Evolutionary conservation across 306 rosid species (phyloP), one percentile per base, ranked within the genome.

Genomic region (Quercus aquifolioides): DNA sequence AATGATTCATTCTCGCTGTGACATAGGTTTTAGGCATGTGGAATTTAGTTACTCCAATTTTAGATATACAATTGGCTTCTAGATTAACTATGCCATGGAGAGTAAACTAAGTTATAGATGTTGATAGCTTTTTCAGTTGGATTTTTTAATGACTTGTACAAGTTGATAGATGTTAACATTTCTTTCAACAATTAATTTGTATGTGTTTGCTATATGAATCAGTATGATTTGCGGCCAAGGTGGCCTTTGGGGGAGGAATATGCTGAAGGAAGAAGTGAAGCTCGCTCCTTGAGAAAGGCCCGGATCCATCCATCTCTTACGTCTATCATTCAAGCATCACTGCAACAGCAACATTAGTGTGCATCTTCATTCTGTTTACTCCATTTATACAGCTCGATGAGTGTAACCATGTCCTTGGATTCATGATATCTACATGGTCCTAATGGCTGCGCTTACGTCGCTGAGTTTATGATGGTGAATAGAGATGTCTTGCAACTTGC

Each of bases 241-340:
- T 95, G 99, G 99, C 99, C 99, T 0, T 64, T 95, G 59, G 99
- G 99, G 69, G 97, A 92, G 83, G 97, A 91, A 86, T 85, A 89
- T 64, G 90, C 89, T 0, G 94, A 85, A 80, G 99, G 98, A 81
- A 91, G 85, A 84, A 95, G 97, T 67, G 91, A 85, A 74, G 90
- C 97, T 58, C 97, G 97, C 73, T 95, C 97, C 28, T 38, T 95
- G 80, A 85, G 87, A 86, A 89, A 80, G 26, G 97, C 97, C 5
- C 90, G 99, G 6, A 59, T 95, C 70, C 99, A 95, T 88, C 99
- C 97, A 33, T 95, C 99, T 72, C 92, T 92, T 57, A 92, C 97
- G 19, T 94, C 97, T 52, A 67, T 91, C 60, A 86, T 95, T 83
- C 98, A 92, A 82, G 94, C 89, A 19, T 90, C 95, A 78, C 78